These are phyloP conservation scores for Coriolopsis trogii DNA, from an alignment of 1,284 basidiomycete species.

Conservation along the genomic window DNA sequence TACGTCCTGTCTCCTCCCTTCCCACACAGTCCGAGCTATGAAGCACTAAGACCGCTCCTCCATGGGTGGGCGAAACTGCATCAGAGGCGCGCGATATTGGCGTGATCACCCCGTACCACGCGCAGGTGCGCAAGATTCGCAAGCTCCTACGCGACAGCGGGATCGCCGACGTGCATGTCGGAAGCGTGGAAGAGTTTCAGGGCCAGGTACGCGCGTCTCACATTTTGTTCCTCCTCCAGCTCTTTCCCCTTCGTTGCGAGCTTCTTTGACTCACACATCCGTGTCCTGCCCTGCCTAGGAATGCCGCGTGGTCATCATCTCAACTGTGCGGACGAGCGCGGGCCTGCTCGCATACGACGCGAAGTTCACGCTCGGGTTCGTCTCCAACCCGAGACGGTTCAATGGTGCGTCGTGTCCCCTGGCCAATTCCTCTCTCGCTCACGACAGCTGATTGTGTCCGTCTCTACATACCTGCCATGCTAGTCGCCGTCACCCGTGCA, in stretches of 20 bases:
- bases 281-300: slow-evolving; percentile 33
- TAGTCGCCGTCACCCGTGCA: slow-evolving; percentile 51
- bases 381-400: slow-evolving; percentile 47
- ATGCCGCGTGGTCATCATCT: slow-evolving; percentile 47
- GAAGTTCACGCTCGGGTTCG: slow-evolving; percentile 48
- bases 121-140: slow-evolving; percentile 53
- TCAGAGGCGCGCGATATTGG: slow-evolving; percentile 45
- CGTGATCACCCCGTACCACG: slow-evolving; percentile 59
- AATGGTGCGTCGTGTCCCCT: slow-evolving; percentile 50
- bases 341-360: slow-evolving; percentile 43
- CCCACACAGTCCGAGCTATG: slow-evolving; percentile 24
- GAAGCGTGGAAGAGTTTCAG: slow-evolving; percentile 65
- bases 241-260: too few relatives aligned
- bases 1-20: slow-evolving; percentile 11
- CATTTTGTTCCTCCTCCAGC: too few relatives aligned
- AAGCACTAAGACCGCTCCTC: too few relatives aligned
- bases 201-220: slow-evolving; percentile 62
- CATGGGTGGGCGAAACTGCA: too few relatives aligned
- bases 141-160: slow-evolving; percentile 35
- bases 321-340: slow-evolving; percentile 46
- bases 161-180: slow-evolving; percentile 49
- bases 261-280: too few relatives aligned
- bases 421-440: background rate
- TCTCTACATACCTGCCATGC: too few relatives aligned
- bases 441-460: too few relatives aligned